Base-by-base conservation (phyloP, 805 yeast genomes). In the Yamadazyma phyllophila region DNA sequence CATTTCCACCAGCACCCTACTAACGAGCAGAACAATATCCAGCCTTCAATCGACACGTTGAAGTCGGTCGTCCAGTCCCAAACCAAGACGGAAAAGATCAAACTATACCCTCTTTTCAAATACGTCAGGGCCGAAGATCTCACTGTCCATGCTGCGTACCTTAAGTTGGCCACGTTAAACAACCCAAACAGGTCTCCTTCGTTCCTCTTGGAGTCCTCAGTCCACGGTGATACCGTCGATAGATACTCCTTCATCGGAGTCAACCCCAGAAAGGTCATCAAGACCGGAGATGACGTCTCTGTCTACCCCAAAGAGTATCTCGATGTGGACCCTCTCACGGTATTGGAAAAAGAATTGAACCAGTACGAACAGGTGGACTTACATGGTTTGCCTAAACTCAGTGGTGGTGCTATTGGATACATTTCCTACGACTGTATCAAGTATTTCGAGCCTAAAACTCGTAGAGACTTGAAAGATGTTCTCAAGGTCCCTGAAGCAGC, bases 371-470 rank as follows among this genome's bases (percentile, higher is more conserved):
- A 88, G 58, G 88, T 91, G 1, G 82, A 79, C 55, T 69, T 88
- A 41, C 95, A 96, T 0, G 95, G 96, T 35, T 71, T 91, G 41
- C 88, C 96, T 11, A 80, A 77, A 51, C 70, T 90, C 47, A 83
- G 91, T 56, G 99, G 99, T 47, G 99, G 99, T 52, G 98, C 98
- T 5, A 78, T 92, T 44, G 99, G 99, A 1, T 94, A 90, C 62
- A 82, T 94, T 36, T 88, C 97, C 1, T 94, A 94, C 59, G 99
- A 94, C 65, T 94, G 99, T 72, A 86, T 94, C 59, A 87, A 89
- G 62, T 94, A 94, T 66, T 94, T 94, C 55, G 99, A 94, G 69
- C 99, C 99, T 48, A 83, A 77, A 55, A 92, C 98, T 1, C 77
- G 76, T 49, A 79, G 88, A 52, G 76, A 76, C 2, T 73, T 91